These are phyloP conservation scores for Pisolithus sp. DNA, from an alignment of 768 basidiomycete species.

Conservation along the genomic window DNA sequence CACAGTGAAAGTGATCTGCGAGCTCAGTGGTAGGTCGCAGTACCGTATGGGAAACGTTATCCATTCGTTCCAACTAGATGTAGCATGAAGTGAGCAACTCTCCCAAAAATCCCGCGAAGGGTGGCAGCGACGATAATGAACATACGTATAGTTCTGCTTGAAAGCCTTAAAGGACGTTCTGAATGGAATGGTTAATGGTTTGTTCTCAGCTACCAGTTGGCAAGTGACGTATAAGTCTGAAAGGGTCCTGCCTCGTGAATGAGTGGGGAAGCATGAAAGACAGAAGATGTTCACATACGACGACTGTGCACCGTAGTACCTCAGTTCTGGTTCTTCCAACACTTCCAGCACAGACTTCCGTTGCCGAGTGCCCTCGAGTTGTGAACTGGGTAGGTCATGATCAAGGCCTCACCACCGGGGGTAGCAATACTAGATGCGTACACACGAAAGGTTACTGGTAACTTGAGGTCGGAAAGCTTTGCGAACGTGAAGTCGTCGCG, in stretches of 20 bases:
- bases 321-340: conserved; percentile 74
- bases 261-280: conserved; percentile 5
- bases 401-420: neutral
- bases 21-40: conserved; percentile 83
- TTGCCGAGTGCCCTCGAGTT: conserved; percentile 77
- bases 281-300: conserved; percentile 37
- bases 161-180: conserved; percentile 91
- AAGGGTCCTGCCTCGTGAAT: conserved; percentile 51
- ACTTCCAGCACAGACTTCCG: conserved; percentile 71
- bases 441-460: conserved; percentile 86
- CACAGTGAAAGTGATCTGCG: conserved; percentile 89
- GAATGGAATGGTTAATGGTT: conserved; percentile 86
- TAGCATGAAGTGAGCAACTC: neutral
- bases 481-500: conserved; percentile 92
- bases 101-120: neutral
- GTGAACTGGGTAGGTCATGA: conserved; percentile 45
- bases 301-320: conserved; percentile 78
- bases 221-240: conserved; percentile 94
- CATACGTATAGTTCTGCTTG: conserved; percentile 73
- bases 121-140: neutral
- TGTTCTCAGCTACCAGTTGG: conserved; percentile 89
- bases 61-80: conserved; percentile 88
- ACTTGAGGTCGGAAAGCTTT: conserved; percentile 80
- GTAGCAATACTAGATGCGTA: conserved; percentile 24
- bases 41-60: conserved; percentile 88